These are phyloP conservation scores for Phalaenopsis hybrid DNA, from an alignment of 116 monocot genomes.

Conservation along the genomic window DNA sequence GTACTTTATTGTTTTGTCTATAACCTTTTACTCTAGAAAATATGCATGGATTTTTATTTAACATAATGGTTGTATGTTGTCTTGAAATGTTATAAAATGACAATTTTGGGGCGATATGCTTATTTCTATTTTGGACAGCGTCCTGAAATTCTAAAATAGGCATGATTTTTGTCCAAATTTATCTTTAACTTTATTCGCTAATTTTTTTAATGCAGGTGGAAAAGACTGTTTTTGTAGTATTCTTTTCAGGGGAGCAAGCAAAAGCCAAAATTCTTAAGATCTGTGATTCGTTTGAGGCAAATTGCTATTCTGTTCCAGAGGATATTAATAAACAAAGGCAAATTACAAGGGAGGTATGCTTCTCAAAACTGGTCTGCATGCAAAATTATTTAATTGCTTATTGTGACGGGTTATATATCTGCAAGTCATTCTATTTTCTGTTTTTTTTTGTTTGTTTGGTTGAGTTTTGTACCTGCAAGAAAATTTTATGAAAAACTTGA, in stretches of 20 bases:
- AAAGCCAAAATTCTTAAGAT: constrained; percentile 86
- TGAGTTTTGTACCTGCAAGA: too few relatives aligned
- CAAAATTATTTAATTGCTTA: too few relatives aligned
- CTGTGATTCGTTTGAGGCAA: constrained; percentile 95
- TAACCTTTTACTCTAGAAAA: background rate
- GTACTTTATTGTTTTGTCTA: background rate
- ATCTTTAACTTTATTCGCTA: background rate
- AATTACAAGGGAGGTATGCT: too few relatives aligned
- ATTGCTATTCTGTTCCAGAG: constrained; percentile 98
- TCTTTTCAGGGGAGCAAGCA: constrained; percentile 96
- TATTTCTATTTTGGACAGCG: background rate
- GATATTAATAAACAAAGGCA: too few relatives aligned
- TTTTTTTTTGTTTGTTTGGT: too few relatives aligned
- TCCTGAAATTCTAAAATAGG: background rate
- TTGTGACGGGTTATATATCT: too few relatives aligned
- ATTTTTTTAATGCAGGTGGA: constrained; percentile 64
- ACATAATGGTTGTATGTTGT: background rate
- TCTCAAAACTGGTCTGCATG: too few relatives aligned
- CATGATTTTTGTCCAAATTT: background rate
- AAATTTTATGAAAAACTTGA: too few relatives aligned
- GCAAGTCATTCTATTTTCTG: too few relatives aligned
- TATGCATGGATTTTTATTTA: background rate
- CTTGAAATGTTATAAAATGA: background rate
- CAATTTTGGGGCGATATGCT: background rate
- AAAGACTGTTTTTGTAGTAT: constrained; percentile 93